Percentiles rank a stretch among this genome's conserved stretches.
phyloP scores from a whole-genome alignment of 805 yeast species.

The Yarrowia yakushimensis region DNA sequence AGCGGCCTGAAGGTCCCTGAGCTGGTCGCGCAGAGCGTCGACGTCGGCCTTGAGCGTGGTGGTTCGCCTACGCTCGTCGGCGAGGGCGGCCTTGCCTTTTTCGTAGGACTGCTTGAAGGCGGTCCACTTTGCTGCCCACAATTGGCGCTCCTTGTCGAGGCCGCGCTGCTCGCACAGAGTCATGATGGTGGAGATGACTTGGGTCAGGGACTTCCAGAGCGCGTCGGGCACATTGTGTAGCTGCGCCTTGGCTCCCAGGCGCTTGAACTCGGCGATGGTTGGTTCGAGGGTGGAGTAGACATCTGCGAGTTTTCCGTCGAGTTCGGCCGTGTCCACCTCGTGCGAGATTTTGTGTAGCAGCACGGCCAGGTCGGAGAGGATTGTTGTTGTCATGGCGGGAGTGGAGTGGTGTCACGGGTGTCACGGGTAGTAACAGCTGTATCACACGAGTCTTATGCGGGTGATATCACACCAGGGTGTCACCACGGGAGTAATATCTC shows the following conservation, averaged over 20 bases:
- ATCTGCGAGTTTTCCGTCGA: background rate
- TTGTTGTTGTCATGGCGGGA: background rate
- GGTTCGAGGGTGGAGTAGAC: background rate
- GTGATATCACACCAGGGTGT: background rate
- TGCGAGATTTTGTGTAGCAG: background rate
- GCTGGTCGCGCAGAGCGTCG: background rate
- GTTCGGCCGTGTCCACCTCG: background rate
- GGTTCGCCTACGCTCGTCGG: background rate
- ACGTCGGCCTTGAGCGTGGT: background rate
- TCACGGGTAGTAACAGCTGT: background rate
- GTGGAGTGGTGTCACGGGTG: background rate
- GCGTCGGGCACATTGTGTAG: background rate
- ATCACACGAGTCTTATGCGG: too few species aligned
- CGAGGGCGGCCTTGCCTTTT: conserved; percentile 3
- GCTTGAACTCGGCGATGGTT: background rate
- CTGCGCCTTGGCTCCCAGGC: background rate
- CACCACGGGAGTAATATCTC: background rate
- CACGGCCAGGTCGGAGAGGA: background rate
- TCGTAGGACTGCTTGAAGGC: background rate
- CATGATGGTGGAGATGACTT: background rate
- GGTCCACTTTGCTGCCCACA: background rate
- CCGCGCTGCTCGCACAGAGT: conserved; percentile 1
- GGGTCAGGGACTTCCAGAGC: background rate
- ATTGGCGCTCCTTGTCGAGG: background rate
- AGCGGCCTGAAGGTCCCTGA: background rate